Evolutionary conservation across 1,139 yeast genomes (phyloP), one percentile per base, ranked within the genome.

Genomic region (Schwanniomyces etchellsii): DNA sequence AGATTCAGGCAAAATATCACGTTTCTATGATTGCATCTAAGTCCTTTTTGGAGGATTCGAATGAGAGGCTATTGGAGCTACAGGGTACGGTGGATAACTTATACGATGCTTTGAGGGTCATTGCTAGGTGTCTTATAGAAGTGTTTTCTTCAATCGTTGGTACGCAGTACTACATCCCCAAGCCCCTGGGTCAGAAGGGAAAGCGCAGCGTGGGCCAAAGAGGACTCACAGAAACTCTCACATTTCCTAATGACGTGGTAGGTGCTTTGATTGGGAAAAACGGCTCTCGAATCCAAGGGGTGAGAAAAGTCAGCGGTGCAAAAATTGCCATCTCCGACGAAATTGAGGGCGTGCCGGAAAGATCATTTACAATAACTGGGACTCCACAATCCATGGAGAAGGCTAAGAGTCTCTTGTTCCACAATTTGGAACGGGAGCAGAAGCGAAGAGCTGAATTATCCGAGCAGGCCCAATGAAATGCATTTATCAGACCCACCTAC

Each of bases 251-350:
- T 43, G 88, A 80, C 37, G 79, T 81, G 64, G 95, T 88, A 30
- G 96, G 96, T 28, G 93, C 95, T 30, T 69, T 88, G 35, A 85
- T 88, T 48, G 96, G 96, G 43, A 81, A 81, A 47, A 80, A 81
- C 43, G 96, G 96, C 27, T 64, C 84, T 27, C 74, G 94, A 58
- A 85, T 88, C 45, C 93, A 84, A 52, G 95, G 89, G 34, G 83
- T 88, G 33, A 73, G 96, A 44, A 77, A 82, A 46, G 73, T 72
- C 27, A 76, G 89, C 34, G 91, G 91, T 24, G 91, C 95, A 18
- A 74, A 77, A 31, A 86, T 88, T 50, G 77, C 81, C 7, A 85
- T 88, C 40, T 81, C 86, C 30, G 77, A 81, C 41, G 82, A 78
- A 45, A 75, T 78, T 30, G 79, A 78, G 43, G 78, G 74, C 26